Conservation (phyloP, 2,329 filamentous ascomycete genomes). For the Pestalotiopsis sp. region DNA sequence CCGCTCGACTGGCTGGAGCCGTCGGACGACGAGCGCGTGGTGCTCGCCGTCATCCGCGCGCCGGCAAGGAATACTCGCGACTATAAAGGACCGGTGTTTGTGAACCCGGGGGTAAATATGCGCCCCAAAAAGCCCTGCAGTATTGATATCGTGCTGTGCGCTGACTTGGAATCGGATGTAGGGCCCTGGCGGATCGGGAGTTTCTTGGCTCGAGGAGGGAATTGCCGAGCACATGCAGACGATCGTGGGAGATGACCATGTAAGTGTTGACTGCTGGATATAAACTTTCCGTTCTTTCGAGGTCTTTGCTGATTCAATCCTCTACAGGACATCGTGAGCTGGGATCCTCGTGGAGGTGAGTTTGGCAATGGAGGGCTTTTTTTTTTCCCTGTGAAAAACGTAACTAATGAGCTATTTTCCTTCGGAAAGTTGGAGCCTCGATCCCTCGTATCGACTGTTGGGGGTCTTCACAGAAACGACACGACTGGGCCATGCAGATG, state of each 20-base stretch:
- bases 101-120: conserved; percentile 38
- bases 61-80: conserved; percentile 29
- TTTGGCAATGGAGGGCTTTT: neutral
- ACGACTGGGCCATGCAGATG: conserved; percentile 46
- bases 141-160: neutral
- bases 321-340: conserved; percentile 48
- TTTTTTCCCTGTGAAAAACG: no score
- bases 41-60: conserved; percentile 40
- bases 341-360: conserved; percentile 51
- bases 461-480: conserved; percentile 41
- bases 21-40: conserved; percentile 32
- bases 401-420: neutral
- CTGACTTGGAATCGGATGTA: conserved; percentile 14
- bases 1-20: conserved; percentile 44
- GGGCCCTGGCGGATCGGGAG: conserved; percentile 53
- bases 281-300: neutral
- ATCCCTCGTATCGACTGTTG: conserved; percentile 56
- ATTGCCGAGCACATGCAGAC: conserved; percentile 38
- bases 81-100: conserved; percentile 38
- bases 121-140: neutral
- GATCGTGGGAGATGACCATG: conserved; percentile 49
- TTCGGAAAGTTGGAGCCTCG: conserved; percentile 43
- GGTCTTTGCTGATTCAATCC: conserved; percentile 20
- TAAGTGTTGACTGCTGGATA: conserved; percentile 24
- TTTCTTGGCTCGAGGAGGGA: conserved; percentile 33